Evolutionary conservation across 2,329 filamentous ascomycete genomes (phyloP).

Genomic region (Myrmaecium sp.): DNA sequence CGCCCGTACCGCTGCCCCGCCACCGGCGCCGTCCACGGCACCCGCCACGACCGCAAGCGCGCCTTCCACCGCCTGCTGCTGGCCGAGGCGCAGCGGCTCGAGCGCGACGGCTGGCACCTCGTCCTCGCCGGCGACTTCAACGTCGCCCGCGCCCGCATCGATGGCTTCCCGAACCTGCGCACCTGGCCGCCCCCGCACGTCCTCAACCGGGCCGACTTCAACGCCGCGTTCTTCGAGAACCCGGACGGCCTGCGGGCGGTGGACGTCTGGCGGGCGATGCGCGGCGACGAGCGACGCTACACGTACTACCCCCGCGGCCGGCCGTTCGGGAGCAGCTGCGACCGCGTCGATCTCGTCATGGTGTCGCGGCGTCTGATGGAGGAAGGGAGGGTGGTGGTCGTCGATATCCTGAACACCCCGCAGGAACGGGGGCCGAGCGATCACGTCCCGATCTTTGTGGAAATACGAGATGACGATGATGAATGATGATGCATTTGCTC

Average conservation of each 20-base stretch:
- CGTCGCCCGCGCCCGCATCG: slow-evolving; percentile 25
- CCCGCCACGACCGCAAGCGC: slow-evolving; percentile 35
- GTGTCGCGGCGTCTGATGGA: slow-evolving; percentile 25
- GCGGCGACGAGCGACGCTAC: slow-evolving; percentile 27
- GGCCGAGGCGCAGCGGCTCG: slow-evolving; percentile 25
- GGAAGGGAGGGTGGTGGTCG: slow-evolving; percentile 16
- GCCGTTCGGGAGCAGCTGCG: slow-evolving; percentile 33
- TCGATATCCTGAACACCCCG: slow-evolving; percentile 25
- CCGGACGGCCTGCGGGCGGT: slow-evolving; percentile 19
- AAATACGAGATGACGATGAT: background rate
- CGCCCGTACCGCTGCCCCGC: slow-evolving; percentile 27
- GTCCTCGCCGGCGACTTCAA: slow-evolving; percentile 38
- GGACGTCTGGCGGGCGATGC: slow-evolving; percentile 32
- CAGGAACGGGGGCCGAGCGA: slow-evolving; percentile 35
- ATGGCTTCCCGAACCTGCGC: slow-evolving; percentile 31
- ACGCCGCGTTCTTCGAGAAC: slow-evolving; percentile 28
- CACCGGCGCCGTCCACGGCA: slow-evolving; percentile 26
- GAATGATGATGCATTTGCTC: background rate
- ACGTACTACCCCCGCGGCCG: slow-evolving; percentile 30
- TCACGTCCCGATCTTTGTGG: slow-evolving; percentile 35
- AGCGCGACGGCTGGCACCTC: slow-evolving; percentile 25
- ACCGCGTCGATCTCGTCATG: slow-evolving; percentile 36
- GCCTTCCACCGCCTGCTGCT: slow-evolving; percentile 30
- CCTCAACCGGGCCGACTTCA: slow-evolving; percentile 35
- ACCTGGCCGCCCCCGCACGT: slow-evolving; percentile 30